Evolutionary conservation across 768 basidiomycete genomes (phyloP).

Genomic region (Heimioporus sp.): DNA sequence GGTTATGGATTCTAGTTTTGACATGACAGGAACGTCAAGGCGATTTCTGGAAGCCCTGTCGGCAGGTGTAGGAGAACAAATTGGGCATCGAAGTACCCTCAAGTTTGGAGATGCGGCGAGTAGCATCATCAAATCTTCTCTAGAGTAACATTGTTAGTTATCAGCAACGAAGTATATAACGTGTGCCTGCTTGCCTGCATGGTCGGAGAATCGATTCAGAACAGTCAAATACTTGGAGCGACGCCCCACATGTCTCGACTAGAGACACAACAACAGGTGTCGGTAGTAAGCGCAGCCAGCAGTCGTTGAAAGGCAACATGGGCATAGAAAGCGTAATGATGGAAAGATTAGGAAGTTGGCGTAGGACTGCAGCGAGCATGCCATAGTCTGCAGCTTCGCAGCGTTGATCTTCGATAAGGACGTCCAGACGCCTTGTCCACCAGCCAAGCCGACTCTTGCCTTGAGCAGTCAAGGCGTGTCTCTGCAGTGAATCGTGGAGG

Average conservation of each 20-base stretch:
- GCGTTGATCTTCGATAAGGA: slow-evolving; percentile 24
- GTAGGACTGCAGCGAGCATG: slow-evolving; percentile 21
- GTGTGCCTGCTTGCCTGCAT: slow-evolving; percentile 20
- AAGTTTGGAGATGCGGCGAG: slow-evolving; percentile 26
- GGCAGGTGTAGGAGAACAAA: slow-evolving; percentile 24
- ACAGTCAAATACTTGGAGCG: slow-evolving; percentile 27
- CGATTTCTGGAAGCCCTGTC: slow-evolving; percentile 16
- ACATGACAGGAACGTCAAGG: slow-evolving; percentile 26
- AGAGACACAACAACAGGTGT: slow-evolving; percentile 18
- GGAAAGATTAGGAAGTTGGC: slow-evolving; percentile 25
- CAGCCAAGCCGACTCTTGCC: slow-evolving; percentile 14
- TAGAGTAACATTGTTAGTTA: slow-evolving; percentile 5
- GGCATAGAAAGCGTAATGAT: slow-evolving; percentile 27
- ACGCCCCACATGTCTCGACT: slow-evolving; percentile 25
- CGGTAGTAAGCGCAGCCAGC: slow-evolving; percentile 28
- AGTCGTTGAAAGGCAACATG: slow-evolving; percentile 20
- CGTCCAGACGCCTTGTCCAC: slow-evolving; percentile 28
- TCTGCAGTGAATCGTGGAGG: slow-evolving; percentile 14
- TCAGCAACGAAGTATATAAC: not conserved
- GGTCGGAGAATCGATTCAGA: slow-evolving; percentile 30
- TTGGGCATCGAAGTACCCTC: slow-evolving; percentile 26
- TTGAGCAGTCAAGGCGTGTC: not conserved
- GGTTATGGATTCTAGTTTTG: slow-evolving; percentile 24
- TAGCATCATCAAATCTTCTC: slow-evolving; percentile 29
- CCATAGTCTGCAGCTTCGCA: slow-evolving; percentile 25